Base-by-base conservation (phyloP, 1,284 basidiomycete species). In the Veloboletus limbatus region DNA sequence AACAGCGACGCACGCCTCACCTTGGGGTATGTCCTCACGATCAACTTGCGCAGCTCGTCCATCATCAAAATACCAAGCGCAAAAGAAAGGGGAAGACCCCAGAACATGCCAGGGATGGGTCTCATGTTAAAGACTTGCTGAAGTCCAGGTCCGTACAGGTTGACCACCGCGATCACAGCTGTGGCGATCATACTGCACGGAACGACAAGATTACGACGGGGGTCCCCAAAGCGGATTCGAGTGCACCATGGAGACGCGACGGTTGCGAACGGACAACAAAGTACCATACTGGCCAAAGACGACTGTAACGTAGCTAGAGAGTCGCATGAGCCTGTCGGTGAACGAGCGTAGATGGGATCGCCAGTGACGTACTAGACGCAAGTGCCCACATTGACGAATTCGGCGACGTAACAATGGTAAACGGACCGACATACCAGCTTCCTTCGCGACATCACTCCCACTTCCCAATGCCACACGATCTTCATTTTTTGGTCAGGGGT, bases 391-490 rank as follows among this genome's bases (percentile, higher is more conserved):
- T n/a, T n/a, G n/a, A n/a, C 0, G 1, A 35, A 34, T 9, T 16
- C n/a, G n/a, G n/a, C n/a, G n/a, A n/a, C n/a, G n/a, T n/a, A n/a
- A n/a, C n/a, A n/a, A n/a, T n/a, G n/a, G n/a, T n/a, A n/a, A n/a
- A n/a, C n/a, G n/a, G n/a, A n/a, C n/a, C 45, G 7, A 47, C 62
- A 44, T 27, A 68, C 69, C 69, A 10, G 70, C 70, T 55, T 77
- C 73, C 48, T 91, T 91, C 30, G 89, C 88, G 7, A 92, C 89
- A 58, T 92, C 89, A 0, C 89, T 92, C 38, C 88, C 89, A 39
- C 80, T 81, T 33, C 89, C 89, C 89, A 92, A 91, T 11, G 86
- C 82, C 31, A 92, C 86, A 54, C 78, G 48, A 80, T 83, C 20
- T 69, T 66, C 50, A 81, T 71, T 59, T 82, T 85, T 60, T 78